Evolutionary conservation across 2,329 filamentous ascomycete species (phyloP).

Genomic region (Aspergillus amoenus): DNA sequence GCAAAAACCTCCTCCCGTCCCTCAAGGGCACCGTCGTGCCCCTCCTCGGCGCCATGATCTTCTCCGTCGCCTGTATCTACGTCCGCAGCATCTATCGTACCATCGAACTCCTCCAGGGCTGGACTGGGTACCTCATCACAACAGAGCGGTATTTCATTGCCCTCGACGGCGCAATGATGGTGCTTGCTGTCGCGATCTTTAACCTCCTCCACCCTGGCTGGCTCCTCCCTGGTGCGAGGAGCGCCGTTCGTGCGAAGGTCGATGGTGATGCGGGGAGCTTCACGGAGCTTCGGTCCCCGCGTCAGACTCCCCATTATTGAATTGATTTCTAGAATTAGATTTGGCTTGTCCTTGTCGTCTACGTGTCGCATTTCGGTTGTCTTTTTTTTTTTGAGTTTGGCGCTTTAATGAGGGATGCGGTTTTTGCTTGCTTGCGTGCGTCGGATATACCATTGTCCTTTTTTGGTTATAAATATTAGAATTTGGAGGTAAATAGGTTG

Average conservation of each 20-base stretch:
- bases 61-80: slow-evolving; percentile 48
- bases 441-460: neutral
- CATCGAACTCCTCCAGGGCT: slow-evolving; percentile 52
- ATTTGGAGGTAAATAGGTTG: neutral
- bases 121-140: slow-evolving; percentile 52
- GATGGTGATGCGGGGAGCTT: slow-evolving; percentile 9
- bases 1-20: slow-evolving; percentile 23
- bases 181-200: slow-evolving; percentile 47
- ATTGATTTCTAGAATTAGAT: neutral
- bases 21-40: slow-evolving; percentile 30
- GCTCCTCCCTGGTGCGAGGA: slow-evolving; percentile 30
- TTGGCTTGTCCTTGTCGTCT: neutral
- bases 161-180: slow-evolving; percentile 52
- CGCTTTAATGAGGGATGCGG: neutral
- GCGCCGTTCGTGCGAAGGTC: slow-evolving; percentile 11
- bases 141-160: slow-evolving; percentile 51
- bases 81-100: slow-evolving; percentile 52
- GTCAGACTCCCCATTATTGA: neutral
- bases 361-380: neutral
- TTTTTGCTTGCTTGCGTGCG: neutral
- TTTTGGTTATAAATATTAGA: neutral
- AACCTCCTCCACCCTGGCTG: slow-evolving; percentile 47
- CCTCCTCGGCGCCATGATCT: slow-evolving; percentile 38
- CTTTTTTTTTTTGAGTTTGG: neutral
- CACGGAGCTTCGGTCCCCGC: slow-evolving; percentile 7